A percentile compares a stretch with the other conserved stretches of the same genome.
phyloP scores from a whole-genome alignment of 192 early-diverging fungal species.

The Lunasporangiospora selenospora region DNA sequence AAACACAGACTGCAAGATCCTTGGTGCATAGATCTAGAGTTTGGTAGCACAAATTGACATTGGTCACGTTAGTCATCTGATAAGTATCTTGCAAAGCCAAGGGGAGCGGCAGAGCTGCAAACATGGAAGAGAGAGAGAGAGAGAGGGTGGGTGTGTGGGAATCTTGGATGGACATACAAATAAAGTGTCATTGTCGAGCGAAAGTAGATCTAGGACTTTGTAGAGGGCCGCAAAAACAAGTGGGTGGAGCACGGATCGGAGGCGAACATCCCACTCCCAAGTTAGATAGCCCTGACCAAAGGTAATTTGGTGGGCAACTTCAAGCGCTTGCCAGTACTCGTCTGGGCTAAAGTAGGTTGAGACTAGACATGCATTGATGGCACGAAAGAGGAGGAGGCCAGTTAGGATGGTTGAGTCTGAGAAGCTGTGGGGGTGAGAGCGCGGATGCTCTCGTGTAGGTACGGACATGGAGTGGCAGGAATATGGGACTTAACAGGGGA shows the following conservation, averaged over 20 bases:
- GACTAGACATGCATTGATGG: slow-evolving; percentile 64
- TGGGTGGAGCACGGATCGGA: slow-evolving; percentile 88
- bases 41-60: slow-evolving; percentile 1
- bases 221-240: slow-evolving; percentile 84
- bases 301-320: slow-evolving; percentile 85
- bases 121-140: no score
- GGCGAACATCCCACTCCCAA: slow-evolving; percentile 90
- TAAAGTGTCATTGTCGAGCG: slow-evolving; percentile 69
- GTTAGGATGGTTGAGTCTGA: slow-evolving; percentile 17
- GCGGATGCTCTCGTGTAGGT: neutral
- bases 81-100: no score
- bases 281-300: slow-evolving; percentile 94
- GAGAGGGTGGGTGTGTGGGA: no score
- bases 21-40: slow-evolving; percentile 74
- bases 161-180: slow-evolving; percentile 82
- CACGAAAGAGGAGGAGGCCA: slow-evolving; percentile 62
- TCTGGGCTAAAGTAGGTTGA: slow-evolving; percentile 92
- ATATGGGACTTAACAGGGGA: neutral
- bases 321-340: slow-evolving; percentile 97
- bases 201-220: slow-evolving; percentile 60
- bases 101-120: no score
- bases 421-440: neutral
- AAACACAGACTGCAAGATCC: slow-evolving; percentile 76
- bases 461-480: neutral
- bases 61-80: neutral